Base-by-base conservation (phyloP, 148 eudicot species). In the Chenopodium album region DNA sequence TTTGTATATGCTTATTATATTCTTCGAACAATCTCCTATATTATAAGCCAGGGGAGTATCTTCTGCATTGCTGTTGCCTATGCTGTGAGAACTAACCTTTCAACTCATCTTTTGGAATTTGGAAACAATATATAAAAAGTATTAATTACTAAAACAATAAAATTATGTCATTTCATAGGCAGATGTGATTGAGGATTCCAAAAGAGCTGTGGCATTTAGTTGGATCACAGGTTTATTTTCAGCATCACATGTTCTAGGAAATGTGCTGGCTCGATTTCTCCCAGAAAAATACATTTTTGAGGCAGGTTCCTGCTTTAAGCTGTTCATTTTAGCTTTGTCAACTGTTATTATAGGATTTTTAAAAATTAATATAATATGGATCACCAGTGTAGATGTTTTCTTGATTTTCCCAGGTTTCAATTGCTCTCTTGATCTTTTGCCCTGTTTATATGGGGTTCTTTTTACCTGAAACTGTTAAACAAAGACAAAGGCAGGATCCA, bases 41-140 rank as follows among this genome's bases (percentile, higher is more conserved):
- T 92, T 63, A 87, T 92, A 79, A 94, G 98, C 85, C 97, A 92
- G 78, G 94, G 98, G 87, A 94, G 97, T 85, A 94, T 94, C 79
- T 91, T 94, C 88, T 92, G 93, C 94, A 94, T 94, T 75, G 78
- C 97, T 73, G 97, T 90, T 82, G 97, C 98, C 74, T 92, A 94
- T 88, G 97, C 89, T 86, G 98, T 94, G 90, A 91, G 93, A 81
- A 46, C 71, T 76, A 1, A 71, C 48, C 64, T 79, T 76, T 54
- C 70, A 63, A 79, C 26, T 65, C 37, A 71, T 75, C 73, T 37
- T 31, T 72, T 37, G 28, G 1, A 71, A 71, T 11, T n/a, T 62
- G 66, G 66, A 62, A 22, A 62, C 66, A 13, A 22, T 50, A n/a
- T 16, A 14, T 64, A n/a, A 60, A 16, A 12, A 31, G 56, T 17